phyloP scores from a whole-genome alignment of 2,329 filamentous ascomycete species.

The Scleromitrula shiraiana region DNA sequence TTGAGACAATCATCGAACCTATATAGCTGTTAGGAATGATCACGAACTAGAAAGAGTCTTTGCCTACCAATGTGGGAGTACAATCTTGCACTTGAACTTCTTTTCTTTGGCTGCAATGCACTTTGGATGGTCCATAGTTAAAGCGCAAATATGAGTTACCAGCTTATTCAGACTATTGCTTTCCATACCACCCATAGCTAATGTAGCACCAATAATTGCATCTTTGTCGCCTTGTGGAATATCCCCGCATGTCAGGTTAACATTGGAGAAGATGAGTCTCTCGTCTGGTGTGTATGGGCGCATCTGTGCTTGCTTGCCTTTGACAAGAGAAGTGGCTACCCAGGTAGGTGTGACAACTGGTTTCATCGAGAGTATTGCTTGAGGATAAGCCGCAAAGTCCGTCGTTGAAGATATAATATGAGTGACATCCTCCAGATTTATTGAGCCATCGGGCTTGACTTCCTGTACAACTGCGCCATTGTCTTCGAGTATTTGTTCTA shows the following conservation, averaged over 20 bases:
- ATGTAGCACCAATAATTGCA: conserved; percentile 79
- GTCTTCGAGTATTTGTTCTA: conserved; percentile 23
- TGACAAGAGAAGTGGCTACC: conserved; percentile 64
- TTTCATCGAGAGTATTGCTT: conserved; percentile 67
- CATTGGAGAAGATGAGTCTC: conserved; percentile 78
- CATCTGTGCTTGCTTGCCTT: conserved; percentile 64
- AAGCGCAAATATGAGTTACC: conserved; percentile 83
- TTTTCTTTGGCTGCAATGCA: conserved; percentile 56
- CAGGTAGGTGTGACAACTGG: conserved; percentile 78
- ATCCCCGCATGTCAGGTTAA: conserved; percentile 74
- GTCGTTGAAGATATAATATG: conserved; percentile 70
- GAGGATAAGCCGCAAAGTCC: conserved; percentile 83
- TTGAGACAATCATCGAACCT: conserved; percentile 97
- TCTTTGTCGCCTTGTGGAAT: conserved; percentile 83
- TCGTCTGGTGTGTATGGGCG: conserved; percentile 88
- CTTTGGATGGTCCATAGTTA: conserved; percentile 67
- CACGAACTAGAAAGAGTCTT: no score
- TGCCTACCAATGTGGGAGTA: conserved; percentile 80
- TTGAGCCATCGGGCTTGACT: conserved; percentile 33
- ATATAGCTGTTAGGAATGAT: conserved; percentile 22
- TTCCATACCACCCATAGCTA: conserved; percentile 83
- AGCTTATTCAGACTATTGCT: conserved; percentile 61
- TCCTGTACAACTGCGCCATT: conserved; percentile 31
- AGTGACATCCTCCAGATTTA: conserved; percentile 40
- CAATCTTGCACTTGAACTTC: conserved; percentile 66